phyloP scores from a whole-genome alignment of 257 asterid genomes.

The Plantago major region DNA sequence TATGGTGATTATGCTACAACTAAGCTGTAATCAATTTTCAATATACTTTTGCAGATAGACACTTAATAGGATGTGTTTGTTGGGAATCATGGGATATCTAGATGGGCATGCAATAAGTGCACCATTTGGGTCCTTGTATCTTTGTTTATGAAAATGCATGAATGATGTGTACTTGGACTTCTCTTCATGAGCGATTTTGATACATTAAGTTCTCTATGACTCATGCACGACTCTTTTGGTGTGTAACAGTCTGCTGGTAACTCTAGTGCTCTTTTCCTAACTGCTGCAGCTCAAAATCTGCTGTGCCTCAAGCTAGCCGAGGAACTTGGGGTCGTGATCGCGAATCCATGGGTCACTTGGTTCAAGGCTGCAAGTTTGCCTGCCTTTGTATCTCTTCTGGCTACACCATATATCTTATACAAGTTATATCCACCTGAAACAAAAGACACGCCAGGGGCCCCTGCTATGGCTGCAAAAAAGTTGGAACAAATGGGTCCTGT shows the following conservation, averaged over 20 bases:
- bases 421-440: constrained; percentile 91
- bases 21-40: too few relatives aligned
- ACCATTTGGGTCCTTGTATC: neutral
- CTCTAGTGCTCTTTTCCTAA: constrained; percentile 98
- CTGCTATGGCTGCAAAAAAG: constrained; percentile 81
- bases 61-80: neutral
- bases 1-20: too few relatives aligned
- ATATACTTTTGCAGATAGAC: too few relatives aligned
- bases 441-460: constrained; percentile 95
- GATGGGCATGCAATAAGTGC: neutral
- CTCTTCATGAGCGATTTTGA: neutral
- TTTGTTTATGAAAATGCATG: neutral
- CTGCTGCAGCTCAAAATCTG: constrained; percentile 98
- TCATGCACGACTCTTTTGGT: constrained; percentile 35
- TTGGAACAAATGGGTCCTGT: constrained; percentile 82
- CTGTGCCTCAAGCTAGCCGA: constrained; percentile 94
- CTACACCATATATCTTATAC: constrained; percentile 77
- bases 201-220: constrained; percentile 19
- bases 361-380: constrained; percentile 96
- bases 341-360: constrained; percentile 94
- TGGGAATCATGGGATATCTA: neutral
- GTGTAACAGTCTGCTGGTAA: constrained; percentile 82
- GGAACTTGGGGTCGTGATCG: constrained; percentile 85
- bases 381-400: constrained; percentile 69
- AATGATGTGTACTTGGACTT: too few relatives aligned